Conservation (phyloP, 768 basidiomycete species). For the Leccinum ochraceum region DNA sequence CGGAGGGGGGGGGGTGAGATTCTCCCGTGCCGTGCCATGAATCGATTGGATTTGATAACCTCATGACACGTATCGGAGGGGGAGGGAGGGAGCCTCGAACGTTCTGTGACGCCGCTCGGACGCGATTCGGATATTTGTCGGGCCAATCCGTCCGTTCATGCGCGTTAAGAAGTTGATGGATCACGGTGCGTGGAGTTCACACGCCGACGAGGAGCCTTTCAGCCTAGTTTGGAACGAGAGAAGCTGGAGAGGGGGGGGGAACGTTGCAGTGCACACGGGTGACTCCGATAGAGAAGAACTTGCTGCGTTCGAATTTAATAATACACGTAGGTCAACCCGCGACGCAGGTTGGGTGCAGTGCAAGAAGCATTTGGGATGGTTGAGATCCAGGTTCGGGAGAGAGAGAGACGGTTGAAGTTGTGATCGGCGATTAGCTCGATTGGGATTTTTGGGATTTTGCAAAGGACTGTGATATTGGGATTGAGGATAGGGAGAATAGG, state of each 20-base stretch:
- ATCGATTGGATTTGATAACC: not conserved
- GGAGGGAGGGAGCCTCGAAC: not conserved
- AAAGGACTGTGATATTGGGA: not conserved
- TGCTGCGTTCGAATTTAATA: not conserved
- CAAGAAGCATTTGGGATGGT: not conserved
- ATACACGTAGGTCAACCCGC: not conserved
- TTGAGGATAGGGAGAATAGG: not conserved
- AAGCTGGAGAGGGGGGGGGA: not conserved
- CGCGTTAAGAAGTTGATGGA: not conserved
- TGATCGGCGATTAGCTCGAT: not conserved
- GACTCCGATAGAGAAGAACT: slow-evolving; percentile 11
- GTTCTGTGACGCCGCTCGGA: not conserved
- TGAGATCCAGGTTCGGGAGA: slow-evolving; percentile 3
- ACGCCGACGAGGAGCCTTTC: not conserved
- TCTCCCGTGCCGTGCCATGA: slow-evolving; percentile 1
- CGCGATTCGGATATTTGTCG: not conserved
- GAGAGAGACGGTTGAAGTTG: not conserved
- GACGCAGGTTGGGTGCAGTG: slow-evolving; percentile 6
- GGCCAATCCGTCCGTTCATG: not conserved
- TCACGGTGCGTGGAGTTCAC: not conserved
- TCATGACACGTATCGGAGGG: not conserved
- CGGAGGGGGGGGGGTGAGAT: not conserved
- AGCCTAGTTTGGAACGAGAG: not conserved
- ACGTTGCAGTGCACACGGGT: slow-evolving; percentile 2
- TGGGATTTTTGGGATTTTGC: not conserved